Evolutionary conservation across 495 filamentous ascomycete genomes (phyloP).

Genomic region (Penicillium angulare): DNA sequence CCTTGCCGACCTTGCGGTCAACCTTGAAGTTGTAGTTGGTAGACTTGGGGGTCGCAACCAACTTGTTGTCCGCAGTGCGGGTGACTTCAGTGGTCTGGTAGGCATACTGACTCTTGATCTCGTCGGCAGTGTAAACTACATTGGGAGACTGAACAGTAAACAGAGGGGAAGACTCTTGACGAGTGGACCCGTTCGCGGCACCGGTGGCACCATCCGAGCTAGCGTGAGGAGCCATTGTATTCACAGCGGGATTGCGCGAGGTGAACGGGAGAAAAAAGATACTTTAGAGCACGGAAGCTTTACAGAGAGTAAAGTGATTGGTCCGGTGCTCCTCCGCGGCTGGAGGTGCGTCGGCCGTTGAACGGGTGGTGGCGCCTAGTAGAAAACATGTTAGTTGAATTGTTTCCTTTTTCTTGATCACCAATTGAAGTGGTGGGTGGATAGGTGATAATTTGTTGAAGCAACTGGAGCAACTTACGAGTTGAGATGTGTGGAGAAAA

Average conservation of each 20-base stretch:
- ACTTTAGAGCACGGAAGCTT: slow-evolving; percentile 18
- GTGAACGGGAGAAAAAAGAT: slow-evolving; percentile 12
- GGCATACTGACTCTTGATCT: slow-evolving; percentile 92
- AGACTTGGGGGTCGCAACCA: slow-evolving; percentile 82
- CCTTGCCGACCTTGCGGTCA: slow-evolving; percentile 87
- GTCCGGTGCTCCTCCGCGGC: slow-evolving; percentile 84
- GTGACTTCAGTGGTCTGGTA: slow-evolving; percentile 90
- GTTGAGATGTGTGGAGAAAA: slow-evolving; percentile 52
- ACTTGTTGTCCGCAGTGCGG: slow-evolving; percentile 69
- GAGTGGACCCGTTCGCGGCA: slow-evolving; percentile 69
- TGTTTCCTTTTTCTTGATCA: too few species aligned
- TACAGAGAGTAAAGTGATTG: slow-evolving; percentile 63
- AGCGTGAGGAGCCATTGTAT: slow-evolving; percentile 91
- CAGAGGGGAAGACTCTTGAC: slow-evolving; percentile 53
- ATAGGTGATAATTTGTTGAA: too few species aligned
- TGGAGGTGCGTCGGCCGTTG: slow-evolving; percentile 94
- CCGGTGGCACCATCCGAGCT: slow-evolving; percentile 62
- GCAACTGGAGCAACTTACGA: slow-evolving; percentile 47
- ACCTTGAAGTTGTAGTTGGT: slow-evolving; percentile 96
- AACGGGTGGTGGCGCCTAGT: slow-evolving; percentile 90
- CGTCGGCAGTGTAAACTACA: slow-evolving; percentile 81
- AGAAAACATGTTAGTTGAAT: slow-evolving; percentile 20
- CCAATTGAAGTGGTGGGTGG: slow-evolving; percentile 2
- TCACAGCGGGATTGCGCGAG: slow-evolving; percentile 29
- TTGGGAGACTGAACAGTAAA: slow-evolving; percentile 91